Percentiles rank a stretch among this genome's conserved stretches.
Conservation (phyloP, 2,329 filamentous ascomycete species). For the Aureobasidium sp. region DNA sequence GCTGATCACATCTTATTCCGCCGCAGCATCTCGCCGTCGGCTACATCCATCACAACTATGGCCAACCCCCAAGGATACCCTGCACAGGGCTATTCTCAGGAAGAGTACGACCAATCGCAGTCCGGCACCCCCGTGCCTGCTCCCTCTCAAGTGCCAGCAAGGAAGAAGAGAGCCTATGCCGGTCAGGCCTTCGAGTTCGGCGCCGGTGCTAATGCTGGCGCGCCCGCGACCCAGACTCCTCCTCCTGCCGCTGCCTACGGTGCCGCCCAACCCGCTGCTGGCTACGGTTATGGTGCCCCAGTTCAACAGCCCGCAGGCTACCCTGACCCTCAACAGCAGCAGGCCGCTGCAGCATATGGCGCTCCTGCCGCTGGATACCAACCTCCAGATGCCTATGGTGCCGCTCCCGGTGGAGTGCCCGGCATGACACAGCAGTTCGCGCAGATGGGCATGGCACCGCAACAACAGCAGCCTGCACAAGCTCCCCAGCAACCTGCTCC, state of each 20-base stretch:
- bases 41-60: constrained; percentile 9
- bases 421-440: constrained; percentile 79
- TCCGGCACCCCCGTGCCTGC: constrained; percentile 19
- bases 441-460: constrained; percentile 60
- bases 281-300: constrained; percentile 22
- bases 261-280: constrained; percentile 22
- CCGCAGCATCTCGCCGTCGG: constrained; percentile 6
- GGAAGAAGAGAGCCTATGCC: constrained; percentile 94
- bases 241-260: constrained; percentile 48
- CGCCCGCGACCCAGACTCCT: constrained; percentile 31
- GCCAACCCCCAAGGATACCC: constrained; percentile 18
- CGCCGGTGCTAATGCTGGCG: constrained; percentile 66
- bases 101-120: constrained; percentile 18
- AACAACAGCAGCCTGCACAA: constrained; percentile 36
- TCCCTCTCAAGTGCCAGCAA: constrained; percentile 31
- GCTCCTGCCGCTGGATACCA: constrained; percentile 55
- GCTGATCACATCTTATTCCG: neutral
- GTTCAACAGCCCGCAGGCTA: constrained; percentile 25
- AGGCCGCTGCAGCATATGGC: constrained; percentile 34
- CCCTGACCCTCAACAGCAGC: constrained; percentile 25
- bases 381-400: constrained; percentile 52
- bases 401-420: constrained; percentile 33
- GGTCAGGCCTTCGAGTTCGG: constrained; percentile 92
- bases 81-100: constrained; percentile 18
- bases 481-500: constrained; percentile 45